Base-by-base conservation (phyloP, 2,329 filamentous ascomycete genomes). In the Penicillium freii region DNA sequence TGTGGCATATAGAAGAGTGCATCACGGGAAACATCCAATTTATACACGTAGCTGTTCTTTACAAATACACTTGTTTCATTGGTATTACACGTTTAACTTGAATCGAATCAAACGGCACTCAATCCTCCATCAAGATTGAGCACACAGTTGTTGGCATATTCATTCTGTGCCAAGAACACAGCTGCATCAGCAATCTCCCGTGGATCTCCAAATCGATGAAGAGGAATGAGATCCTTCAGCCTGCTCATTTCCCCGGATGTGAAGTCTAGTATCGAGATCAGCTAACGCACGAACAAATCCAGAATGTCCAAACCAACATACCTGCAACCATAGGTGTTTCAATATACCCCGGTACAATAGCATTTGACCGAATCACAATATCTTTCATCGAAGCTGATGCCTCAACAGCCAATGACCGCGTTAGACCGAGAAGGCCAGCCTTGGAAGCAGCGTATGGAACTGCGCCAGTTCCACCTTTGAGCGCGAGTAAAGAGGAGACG, bases 71-170 rank as follows among this genome's bases (percentile, higher is more conserved):
- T 19, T 34, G 4, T 17, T 33, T 15, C 9, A 33, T 23, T 56
- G 27, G 2, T 33, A 29, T 17, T 10, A 34, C 10, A 27, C 15
- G 7, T 43, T 19, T 38, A 23, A 21, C 34, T 11, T n/a, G 11
- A 13, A 23, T n/a, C 13, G 2, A 25, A 29, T 46, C 50, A 89
- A 51, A 77, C 66, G 50, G 89, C 89, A 72, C 89, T 92, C 64
- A 95, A 73, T 1, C 92, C 92, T 17, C 92, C 92, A 73, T 96
- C 92, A 29, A 96, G 80, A 72, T 92, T 94, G 51, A 96, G 80
- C 50, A 92, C 82, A 72, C 90, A 94, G 64, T 95, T 95, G 72
- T 93, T 93, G 55, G 91, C 89, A 75, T 93, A 96, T 61, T 84
- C 78, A 73, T 94, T 96, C 46, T 82, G 81, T 31, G 85, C 88